Base-by-base conservation (phyloP, 2,329 filamentous ascomycete genomes). In the Apiospora sp. region DNA sequence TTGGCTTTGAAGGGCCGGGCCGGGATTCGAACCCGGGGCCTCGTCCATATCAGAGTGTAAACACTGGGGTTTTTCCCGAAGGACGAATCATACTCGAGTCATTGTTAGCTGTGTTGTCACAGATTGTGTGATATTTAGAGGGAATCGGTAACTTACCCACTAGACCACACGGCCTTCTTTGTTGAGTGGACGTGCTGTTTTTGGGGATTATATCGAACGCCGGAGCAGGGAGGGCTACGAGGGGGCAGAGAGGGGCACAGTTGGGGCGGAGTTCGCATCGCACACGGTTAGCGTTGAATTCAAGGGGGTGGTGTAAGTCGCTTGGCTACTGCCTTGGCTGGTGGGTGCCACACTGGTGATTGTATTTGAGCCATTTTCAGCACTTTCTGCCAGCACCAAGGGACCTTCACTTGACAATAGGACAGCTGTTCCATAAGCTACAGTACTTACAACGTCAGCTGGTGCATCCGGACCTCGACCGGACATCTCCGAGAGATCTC, bases 21-120 rank as follows among this genome's bases (percentile, higher is more conserved):
- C 58, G 58, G 58, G 58, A 43, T 67, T 67, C 58, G 58, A 67
- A 67, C 58, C 58, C 58, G 58, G 58, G 58, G 58, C 58, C 58
- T 67, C 58, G 48, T 51, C 48, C 48, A 51, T 24, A 24, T 51
- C 48, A 51, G 48, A 24, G 48, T 51, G 5, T 12, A 51, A 51
- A 22, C 22, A n/a, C 10, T 12, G 48, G 48, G 27, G 27, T 30
- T 30, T 67, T 24, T 37, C 58, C 58, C 58, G 37, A 67, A 67
- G 58, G 30, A 43, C 30, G 58, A 67, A 67, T 67, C 58, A 43
- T 67, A 16, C 58, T 27, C 1, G 12, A 19, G 6, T 0, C 5
- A 3, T 4, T 14, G 19, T 67, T 14, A 51, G 22, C 48, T 24
- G 22, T 24, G 16, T 49, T 48, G 46, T 30, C 19, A n/a, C 6